These are phyloP conservation scores for Talaromyces verruculosus DNA, from an alignment of 2,329 filamentous ascomycete genomes.

Conservation along the genomic window DNA sequence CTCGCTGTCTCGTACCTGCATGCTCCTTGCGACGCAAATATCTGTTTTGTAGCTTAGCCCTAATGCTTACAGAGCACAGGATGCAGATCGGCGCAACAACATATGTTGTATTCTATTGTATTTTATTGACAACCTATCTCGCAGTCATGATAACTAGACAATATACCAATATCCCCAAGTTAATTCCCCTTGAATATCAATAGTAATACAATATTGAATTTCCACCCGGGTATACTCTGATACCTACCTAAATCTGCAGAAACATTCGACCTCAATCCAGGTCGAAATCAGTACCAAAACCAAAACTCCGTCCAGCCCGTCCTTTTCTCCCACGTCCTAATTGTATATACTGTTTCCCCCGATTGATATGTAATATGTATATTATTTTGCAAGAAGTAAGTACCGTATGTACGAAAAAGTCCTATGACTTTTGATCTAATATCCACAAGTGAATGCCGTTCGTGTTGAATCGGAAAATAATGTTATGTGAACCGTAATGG, in stretches of 20 bases:
- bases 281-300: neutral
- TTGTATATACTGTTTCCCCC: neutral
- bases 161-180: neutral
- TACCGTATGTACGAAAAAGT: neutral
- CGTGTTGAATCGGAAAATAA: neutral
- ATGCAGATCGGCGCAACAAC: neutral
- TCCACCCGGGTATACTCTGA: neutral
- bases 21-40: neutral
- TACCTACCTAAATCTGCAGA: neutral
- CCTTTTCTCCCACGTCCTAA: neutral
- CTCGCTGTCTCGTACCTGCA: neutral
- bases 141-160: neutral
- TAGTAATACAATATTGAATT: neutral
- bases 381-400: neutral
- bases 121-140: neutral
- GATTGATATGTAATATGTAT: neutral
- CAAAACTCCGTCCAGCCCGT: neutral
- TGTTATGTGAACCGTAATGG: neutral
- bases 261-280: neutral
- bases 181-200: neutral
- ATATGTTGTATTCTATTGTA: neutral
- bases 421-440: neutral
- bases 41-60: neutral
- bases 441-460: neutral
- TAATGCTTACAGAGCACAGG: neutral